Base-by-base conservation (phyloP, 805 yeast species). In the Wickerhamiella lipophila region DNA sequence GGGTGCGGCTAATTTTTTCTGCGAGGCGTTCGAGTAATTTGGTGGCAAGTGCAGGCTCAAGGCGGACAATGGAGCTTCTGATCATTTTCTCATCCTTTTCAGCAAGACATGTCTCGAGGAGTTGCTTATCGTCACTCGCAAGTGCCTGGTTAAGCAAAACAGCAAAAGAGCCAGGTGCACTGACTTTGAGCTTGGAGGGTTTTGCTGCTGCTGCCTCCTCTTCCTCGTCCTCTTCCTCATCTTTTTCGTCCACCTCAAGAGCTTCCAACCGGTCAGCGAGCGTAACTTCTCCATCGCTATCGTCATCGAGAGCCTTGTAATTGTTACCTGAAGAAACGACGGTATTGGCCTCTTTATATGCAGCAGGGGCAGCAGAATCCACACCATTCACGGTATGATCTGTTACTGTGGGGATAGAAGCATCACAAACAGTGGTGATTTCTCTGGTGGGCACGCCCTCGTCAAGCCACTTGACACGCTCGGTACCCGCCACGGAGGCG, bases 61-160 rank as follows among this genome's bases (percentile, higher is more conserved):
- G 64, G 46, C 77, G 65, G 53, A 74, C 72, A 38, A 82, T 71
- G 0, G 83, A 74, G 12, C 71, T 65, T 60, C 74, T 71, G 51
- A 78, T 71, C 50, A 74, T 70, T 22, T 63, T 68, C 44, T 76
- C 75, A 54, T 77, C 78, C 19, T 72, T 62, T 51, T 70, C 69
- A 52, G 67, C 61, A 54, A 92, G 71, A 11, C 94, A 95, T 2
- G 85, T 77, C 63, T 92, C 97, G 53, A 92, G 71, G 50, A 92
- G 69, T 8, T 92, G 69, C 58, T 80, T 87, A 62, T 92, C 99
- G 58, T 83, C 84, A 18, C 94, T 79, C 58, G 77, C 79, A 53
- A 92, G 71, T 0, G 98, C 89, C 67, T 92, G 98, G 12, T 88
- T 71, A 41, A 92, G 70, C n/a, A 92, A 77, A 1, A 83, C 79